phyloP scores from a whole-genome alignment of 176 grass and related monocot genomes.

The Eleusine coracana region DNA sequence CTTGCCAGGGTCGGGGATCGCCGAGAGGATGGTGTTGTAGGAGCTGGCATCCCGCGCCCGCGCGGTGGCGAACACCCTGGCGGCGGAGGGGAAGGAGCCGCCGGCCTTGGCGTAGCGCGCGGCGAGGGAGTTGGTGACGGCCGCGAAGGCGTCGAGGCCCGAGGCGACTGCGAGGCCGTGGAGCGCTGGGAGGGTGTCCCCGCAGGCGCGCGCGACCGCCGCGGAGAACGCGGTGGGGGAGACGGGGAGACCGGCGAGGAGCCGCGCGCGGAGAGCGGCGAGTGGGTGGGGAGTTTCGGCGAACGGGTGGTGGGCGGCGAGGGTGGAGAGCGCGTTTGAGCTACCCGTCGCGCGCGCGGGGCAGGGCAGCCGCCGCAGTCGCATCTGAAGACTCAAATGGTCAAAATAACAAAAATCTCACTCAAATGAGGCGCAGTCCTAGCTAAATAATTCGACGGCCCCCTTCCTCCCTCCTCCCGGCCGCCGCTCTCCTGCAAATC shows the following conservation, averaged over 20 bases:
- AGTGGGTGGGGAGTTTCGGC: constrained; percentile 37
- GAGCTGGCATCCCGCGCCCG: constrained; percentile 51
- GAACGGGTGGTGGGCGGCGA: constrained; percentile 44
- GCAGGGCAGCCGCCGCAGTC: constrained; percentile 34
- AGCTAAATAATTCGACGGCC: background rate
- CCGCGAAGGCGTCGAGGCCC: constrained; percentile 48
- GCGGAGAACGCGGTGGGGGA: constrained; percentile 53
- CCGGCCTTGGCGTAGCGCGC: constrained; percentile 66
- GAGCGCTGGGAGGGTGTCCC: constrained; percentile 43
- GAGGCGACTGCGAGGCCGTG: constrained; percentile 63
- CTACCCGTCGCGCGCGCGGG: constrained; percentile 27
- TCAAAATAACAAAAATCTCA: too few relatives aligned
- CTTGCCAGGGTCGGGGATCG: constrained; percentile 43
- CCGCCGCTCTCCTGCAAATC: constrained; percentile 3
- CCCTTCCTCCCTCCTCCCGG: background rate
- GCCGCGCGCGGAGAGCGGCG: constrained; percentile 1
- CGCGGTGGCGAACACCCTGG: constrained; percentile 50
- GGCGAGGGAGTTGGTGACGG: constrained; percentile 75
- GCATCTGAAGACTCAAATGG: constrained; percentile 20
- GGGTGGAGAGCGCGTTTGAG: constrained; percentile 33
- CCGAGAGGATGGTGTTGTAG: constrained; percentile 85
- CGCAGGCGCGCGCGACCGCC: constrained; percentile 28
- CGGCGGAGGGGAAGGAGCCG: constrained; percentile 40
- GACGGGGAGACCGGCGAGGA: constrained; percentile 5
- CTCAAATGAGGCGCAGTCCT: background rate